These are phyloP conservation scores for Citrus sinensis DNA, from an alignment of 345 rosid species.

Conservation along the genomic window DVS_A1.0 CM039163.1:45229501-45230000, in stretches of 20 bases:
- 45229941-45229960: not conserved
- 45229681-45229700: constrained; percentile 73
- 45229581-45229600: constrained; percentile 86
- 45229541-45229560: not conserved
- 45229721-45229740: constrained; percentile 93
- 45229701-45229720: constrained; percentile 85
- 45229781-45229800: constrained; percentile 93
- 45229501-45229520: not conserved
- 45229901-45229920: not conserved
- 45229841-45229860: constrained; percentile 94
- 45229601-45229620: constrained; percentile 91
- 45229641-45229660: constrained; percentile 84
- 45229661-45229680: constrained; percentile 50
- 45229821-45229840: constrained; percentile 90
- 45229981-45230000: not conserved
- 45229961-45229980: not conserved
- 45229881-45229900: constrained; percentile 54
- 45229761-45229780: constrained; percentile 97
- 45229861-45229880: constrained; percentile 95
- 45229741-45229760: constrained; percentile 97
- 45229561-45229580: constrained; percentile 77
- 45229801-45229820: constrained; percentile 88
- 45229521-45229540: not conserved
- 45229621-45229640: constrained; percentile 88
- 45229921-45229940: not conserved